A percentile compares a stretch with the other conserved stretches of the same genome.
phyloP scores from a whole-genome alignment of 2,329 filamentous ascomycete species.

The Stagonosporopsis rhizophila region DNA sequence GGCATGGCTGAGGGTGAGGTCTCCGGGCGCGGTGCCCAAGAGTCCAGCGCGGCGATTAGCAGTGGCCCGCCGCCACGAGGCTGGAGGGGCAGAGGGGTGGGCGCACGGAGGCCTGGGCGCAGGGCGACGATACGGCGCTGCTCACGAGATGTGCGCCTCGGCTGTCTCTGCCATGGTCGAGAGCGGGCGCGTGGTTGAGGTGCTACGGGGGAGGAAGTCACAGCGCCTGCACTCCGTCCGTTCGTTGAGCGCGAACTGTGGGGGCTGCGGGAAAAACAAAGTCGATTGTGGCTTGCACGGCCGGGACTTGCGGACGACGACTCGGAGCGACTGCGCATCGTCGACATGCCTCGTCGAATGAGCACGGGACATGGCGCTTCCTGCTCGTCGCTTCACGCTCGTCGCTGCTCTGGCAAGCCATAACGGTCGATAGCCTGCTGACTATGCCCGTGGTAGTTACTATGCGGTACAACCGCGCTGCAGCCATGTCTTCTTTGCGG shows the following conservation, averaged over 20 bases:
- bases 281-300: conserved; percentile 12
- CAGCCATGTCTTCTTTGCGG: conserved; percentile 4
- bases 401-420: conserved; percentile 3
- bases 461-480: conserved; percentile 7
- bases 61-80: conserved; percentile 7
- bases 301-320: conserved; percentile 3
- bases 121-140: conserved; percentile 12
- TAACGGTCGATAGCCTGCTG: neutral
- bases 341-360: neutral
- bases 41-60: conserved; percentile 22
- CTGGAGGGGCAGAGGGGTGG: conserved; percentile 2
- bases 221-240: conserved; percentile 11
- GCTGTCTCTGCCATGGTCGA: conserved; percentile 12
- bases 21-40: conserved; percentile 27
- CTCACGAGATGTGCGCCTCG: conserved; percentile 10
- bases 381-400: neutral
- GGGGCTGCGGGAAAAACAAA: conserved; percentile 15
- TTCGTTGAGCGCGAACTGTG: conserved; percentile 9
- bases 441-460: neutral
- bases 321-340: neutral
- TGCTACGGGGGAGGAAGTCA: conserved; percentile 8
- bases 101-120: conserved; percentile 6
- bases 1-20: conserved; percentile 44
- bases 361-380: neutral
- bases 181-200: conserved; percentile 4